Conservation (phyloP, 1,284 basidiomycete species). For the Trametes sp. region DNA sequence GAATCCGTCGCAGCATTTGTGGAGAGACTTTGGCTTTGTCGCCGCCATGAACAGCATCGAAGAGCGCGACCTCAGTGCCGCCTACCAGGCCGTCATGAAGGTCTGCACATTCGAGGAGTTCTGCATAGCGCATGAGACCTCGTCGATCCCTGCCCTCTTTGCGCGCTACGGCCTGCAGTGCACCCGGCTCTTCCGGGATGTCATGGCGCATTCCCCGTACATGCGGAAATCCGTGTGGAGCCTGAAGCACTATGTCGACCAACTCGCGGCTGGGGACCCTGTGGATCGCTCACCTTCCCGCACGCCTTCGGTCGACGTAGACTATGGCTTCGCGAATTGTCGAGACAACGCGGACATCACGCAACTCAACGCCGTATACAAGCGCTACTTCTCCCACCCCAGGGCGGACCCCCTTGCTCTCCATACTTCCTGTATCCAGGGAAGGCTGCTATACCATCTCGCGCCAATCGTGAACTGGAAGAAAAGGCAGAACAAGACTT, state of each 20-base stretch:
- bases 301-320: conserved; percentile 34
- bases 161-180: neutral
- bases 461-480: conserved; percentile 29
- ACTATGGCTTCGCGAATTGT: conserved; percentile 50
- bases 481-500: neutral
- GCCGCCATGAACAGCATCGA: conserved; percentile 26
- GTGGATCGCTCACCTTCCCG: too few species aligned
- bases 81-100: conserved; percentile 38
- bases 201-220: conserved; percentile 32
- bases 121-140: conserved; percentile 36
- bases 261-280: conserved; percentile 31
- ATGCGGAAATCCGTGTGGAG: conserved; percentile 46
- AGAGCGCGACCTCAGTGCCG: conserved; percentile 26
- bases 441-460: conserved; percentile 37
- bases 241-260: conserved; percentile 41
- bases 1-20: conserved; percentile 25
- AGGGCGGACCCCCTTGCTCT: conserved; percentile 41
- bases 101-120: conserved; percentile 45
- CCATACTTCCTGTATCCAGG: conserved; percentile 45
- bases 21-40: conserved; percentile 44
- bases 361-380: conserved; percentile 42
- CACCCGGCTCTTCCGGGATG: conserved; percentile 36
- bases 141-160: conserved; percentile 23
- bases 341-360: conserved; percentile 33
- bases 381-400: conserved; percentile 35